Conservation (phyloP, 1,284 basidiomycete genomes). For the Acaromyces ingoldii region DNA sequence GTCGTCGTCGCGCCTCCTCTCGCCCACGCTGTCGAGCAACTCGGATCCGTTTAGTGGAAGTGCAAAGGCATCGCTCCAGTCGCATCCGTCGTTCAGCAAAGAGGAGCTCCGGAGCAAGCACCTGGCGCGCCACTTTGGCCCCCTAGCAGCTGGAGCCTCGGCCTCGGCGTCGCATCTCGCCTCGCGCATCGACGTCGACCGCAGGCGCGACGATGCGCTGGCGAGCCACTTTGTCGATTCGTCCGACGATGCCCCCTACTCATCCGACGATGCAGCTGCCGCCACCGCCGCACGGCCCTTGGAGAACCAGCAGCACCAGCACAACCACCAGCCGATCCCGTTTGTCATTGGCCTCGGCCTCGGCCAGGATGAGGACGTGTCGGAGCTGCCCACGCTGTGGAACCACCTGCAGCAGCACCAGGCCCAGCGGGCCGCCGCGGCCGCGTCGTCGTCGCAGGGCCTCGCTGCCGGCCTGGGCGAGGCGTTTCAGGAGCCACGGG, state of each 20-base stretch:
- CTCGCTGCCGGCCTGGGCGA: background rate
- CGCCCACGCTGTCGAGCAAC: background rate
- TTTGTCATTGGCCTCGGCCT: slow-evolving; percentile 13
- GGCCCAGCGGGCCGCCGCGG: too few species aligned
- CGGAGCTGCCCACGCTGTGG: too few species aligned
- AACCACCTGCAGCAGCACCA: too few species aligned
- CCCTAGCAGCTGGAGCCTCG: background rate
- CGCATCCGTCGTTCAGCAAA: slow-evolving; percentile 9
- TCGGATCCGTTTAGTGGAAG: slow-evolving; percentile 7
- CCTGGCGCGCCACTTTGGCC: background rate
- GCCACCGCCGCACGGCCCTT: background rate
- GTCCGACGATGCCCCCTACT: slow-evolving; percentile 1
- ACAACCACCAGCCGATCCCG: background rate
- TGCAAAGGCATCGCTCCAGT: slow-evolving; percentile 4
- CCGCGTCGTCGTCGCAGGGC: slow-evolving; percentile 11
- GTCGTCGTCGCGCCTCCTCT: too few species aligned
- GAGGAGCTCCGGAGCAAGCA: slow-evolving; percentile 8
- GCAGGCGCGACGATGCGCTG: background rate
- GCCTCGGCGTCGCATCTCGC: background rate
- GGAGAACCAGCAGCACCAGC: background rate
- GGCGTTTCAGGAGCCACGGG: slow-evolving; percentile 2
- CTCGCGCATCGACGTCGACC: background rate
- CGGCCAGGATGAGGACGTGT: slow-evolving; percentile 11
- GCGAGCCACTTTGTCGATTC: slow-evolving; percentile 2
- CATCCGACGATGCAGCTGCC: slow-evolving; percentile 1